Percentiles rank a stretch among this genome's conserved stretches.
phyloP scores from a whole-genome alignment of 768 basidiomycete species.

The Rhizopogon vinicolor region DNA sequence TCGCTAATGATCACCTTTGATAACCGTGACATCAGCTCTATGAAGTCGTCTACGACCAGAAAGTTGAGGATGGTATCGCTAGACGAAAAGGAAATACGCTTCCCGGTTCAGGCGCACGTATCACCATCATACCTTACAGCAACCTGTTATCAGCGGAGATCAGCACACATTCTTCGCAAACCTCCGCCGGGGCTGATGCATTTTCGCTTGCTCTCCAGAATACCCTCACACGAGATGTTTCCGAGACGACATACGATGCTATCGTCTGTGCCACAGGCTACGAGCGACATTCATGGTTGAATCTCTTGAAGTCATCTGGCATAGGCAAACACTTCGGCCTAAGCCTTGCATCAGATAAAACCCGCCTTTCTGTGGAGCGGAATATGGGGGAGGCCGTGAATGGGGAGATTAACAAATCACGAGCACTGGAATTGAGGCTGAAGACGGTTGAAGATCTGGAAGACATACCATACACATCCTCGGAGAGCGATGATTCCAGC shows the following conservation, averaged over 20 bases:
- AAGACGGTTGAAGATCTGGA: too few species aligned
- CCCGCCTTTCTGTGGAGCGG: conserved; percentile 8
- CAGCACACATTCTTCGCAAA: conserved; percentile 2
- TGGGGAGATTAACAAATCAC: background rate
- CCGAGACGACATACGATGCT: conserved; percentile 36
- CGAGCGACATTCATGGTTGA: conserved; percentile 42
- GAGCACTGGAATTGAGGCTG: background rate
- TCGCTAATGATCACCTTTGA: background rate
- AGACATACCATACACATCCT: background rate
- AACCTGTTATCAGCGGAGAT: conserved; percentile 29
- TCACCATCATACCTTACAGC: conserved; percentile 35
- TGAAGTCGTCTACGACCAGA: conserved; percentile 47
- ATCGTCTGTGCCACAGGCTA: conserved; percentile 54
- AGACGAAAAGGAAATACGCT: conserved; percentile 22
- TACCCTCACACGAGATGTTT: conserved; percentile 27
- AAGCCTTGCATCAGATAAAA: conserved; percentile 4
- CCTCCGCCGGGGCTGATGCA: background rate
- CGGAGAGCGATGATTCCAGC: conserved; percentile 7
- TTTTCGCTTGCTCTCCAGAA: conserved; percentile 31
- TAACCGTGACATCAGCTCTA: conserved; percentile 32
- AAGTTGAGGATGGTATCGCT: conserved; percentile 38
- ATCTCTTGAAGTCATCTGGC: conserved; percentile 34
- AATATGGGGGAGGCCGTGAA: background rate
- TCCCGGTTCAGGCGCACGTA: conserved; percentile 19
- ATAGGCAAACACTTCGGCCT: conserved; percentile 36